Conservation (phyloP, 2,329 filamentous ascomycete species). For the Hypoxylon sp. region DNA sequence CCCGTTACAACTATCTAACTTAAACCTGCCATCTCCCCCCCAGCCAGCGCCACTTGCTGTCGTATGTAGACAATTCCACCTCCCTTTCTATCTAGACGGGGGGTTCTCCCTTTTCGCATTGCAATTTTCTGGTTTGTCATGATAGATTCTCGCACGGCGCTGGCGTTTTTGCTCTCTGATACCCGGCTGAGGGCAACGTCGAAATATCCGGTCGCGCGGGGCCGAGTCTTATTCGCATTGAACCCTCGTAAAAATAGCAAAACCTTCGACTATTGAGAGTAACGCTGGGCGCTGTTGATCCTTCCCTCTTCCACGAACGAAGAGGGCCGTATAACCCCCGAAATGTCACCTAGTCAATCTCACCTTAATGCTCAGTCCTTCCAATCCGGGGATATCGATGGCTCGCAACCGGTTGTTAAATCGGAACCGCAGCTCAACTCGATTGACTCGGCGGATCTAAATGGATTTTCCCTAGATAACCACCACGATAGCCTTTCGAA, state of each 20-base stretch:
- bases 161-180: constrained; percentile 51
- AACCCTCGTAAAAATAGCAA: constrained; percentile 22
- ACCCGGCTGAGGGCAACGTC: constrained; percentile 50
- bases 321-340: constrained; percentile 49
- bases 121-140: constrained; percentile 48
- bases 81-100: constrained; percentile 27
- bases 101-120: constrained; percentile 32
- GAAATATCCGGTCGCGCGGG: constrained; percentile 50
- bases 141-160: constrained; percentile 46
- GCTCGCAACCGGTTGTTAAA: constrained; percentile 54
- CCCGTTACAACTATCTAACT: constrained; percentile 45
- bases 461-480: constrained; percentile 58
- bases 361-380: constrained; percentile 55
- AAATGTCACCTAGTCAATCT: constrained; percentile 60
- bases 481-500: constrained; percentile 55
- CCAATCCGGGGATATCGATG: constrained; percentile 56
- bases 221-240: constrained; percentile 37
- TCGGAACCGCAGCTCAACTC: constrained; percentile 53
- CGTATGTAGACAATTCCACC: constrained; percentile 35
- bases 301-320: constrained; percentile 46
- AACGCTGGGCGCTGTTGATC: constrained; percentile 50
- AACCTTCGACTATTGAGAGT: constrained; percentile 25
- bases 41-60: constrained; percentile 31
- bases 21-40: constrained; percentile 27
- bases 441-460: constrained; percentile 55